These are phyloP conservation scores for Venustampulla echinocandica DNA, from an alignment of 495 filamentous ascomycete genomes.

Conservation along the genomic window DNA sequence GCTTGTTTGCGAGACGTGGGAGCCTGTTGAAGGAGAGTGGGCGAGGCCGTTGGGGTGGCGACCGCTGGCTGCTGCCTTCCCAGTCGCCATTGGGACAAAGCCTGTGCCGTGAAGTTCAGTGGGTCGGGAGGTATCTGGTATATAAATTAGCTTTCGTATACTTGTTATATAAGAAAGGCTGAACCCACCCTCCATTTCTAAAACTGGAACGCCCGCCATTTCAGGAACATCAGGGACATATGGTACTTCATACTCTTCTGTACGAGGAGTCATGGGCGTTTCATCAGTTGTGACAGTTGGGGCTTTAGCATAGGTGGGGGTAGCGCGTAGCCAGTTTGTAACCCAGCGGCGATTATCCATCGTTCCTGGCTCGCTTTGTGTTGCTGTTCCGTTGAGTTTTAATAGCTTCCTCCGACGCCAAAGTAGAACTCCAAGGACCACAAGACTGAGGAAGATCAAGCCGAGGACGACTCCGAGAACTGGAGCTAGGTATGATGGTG, in stretches of 20 bases:
- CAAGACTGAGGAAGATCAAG: conserved; percentile 42
- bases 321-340: conserved; percentile 36
- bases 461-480: conserved; percentile 61
- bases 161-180: not conserved
- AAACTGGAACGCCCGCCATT: conserved; percentile 26
- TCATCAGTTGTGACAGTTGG: conserved; percentile 41
- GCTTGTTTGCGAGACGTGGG: conserved; percentile 6
- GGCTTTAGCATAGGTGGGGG: conserved; percentile 31
- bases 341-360: conserved; percentile 33
- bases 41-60: not conserved
- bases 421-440: conserved; percentile 44
- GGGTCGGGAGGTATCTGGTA: conserved; percentile 17
- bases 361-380: conserved; percentile 36
- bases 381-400: conserved; percentile 24
- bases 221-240: conserved; percentile 8
- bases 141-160: not conserved
- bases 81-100: conserved; percentile 9
- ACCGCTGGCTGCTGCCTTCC: conserved; percentile 5
- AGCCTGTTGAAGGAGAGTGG: conserved; percentile 7
- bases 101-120: conserved; percentile 20
- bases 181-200: conserved; percentile 37
- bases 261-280: conserved; percentile 19
- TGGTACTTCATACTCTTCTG: conserved; percentile 12
- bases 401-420: conserved; percentile 42
- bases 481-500: conserved; percentile 52